Evolutionary conservation across 2,329 filamentous ascomycete genomes (phyloP).

Genomic region (Elsinoe batatas): DNA sequence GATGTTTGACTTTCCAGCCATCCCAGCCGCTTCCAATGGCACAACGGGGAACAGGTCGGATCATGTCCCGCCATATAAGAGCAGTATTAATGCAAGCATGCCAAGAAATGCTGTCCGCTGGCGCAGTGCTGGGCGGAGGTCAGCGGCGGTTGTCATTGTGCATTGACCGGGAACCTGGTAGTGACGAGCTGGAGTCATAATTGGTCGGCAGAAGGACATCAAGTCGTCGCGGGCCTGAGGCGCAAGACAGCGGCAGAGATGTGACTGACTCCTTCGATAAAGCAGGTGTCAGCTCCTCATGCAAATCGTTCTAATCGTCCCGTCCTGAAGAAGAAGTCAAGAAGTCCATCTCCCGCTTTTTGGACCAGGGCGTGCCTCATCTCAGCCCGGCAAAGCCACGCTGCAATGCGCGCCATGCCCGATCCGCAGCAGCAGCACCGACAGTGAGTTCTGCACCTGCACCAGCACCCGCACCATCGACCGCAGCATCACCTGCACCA

Average conservation of each 20-base stretch:
- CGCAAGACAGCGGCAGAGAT: background rate
- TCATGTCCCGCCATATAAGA: background rate
- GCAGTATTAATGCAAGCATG: conserved; percentile 4
- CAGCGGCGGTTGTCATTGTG: background rate
- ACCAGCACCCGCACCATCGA: background rate
- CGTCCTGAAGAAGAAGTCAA: background rate
- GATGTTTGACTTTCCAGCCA: background rate
- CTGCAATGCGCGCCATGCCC: background rate
- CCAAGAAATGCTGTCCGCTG: background rate
- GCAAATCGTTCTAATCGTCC: background rate
- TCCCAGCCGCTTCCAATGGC: background rate
- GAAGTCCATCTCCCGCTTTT: conserved; percentile 4
- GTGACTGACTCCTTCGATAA: background rate
- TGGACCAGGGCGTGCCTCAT: background rate
- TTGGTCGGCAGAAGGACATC: background rate
- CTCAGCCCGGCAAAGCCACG: conserved; percentile 2
- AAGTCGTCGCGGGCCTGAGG: background rate
- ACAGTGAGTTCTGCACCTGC: conserved; percentile 10
- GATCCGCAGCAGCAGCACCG: conserved; percentile 5
- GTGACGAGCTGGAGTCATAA: background rate
- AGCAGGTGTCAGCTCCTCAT: background rate
- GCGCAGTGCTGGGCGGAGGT: background rate
- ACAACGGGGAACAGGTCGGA: background rate
- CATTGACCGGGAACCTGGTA: too few species aligned
- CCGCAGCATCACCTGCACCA: background rate